Evolutionary conservation across 1,284 basidiomycete genomes (phyloP).

Genomic region (Ustilago lituana): DNA sequence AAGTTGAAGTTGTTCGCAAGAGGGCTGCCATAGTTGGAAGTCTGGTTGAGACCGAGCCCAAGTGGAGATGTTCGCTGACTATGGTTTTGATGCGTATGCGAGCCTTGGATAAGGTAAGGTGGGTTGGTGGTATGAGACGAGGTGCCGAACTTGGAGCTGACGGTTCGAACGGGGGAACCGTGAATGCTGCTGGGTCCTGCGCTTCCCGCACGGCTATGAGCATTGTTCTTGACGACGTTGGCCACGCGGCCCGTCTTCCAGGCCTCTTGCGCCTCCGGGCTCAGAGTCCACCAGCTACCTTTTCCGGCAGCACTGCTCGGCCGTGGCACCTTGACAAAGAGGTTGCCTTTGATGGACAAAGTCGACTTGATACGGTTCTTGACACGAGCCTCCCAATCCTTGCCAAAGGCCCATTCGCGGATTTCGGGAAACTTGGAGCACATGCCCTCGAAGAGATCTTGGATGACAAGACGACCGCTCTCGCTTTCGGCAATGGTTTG

Average conservation of each 20-base stretch:
- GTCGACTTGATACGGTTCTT: constrained; percentile 67
- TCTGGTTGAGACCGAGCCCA: constrained; percentile 34
- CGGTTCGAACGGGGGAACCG: constrained; percentile 46
- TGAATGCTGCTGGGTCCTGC: constrained; percentile 55
- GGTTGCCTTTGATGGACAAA: constrained; percentile 64
- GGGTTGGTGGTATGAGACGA: constrained; percentile 39
- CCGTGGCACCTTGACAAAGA: constrained; percentile 64
- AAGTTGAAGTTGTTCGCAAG: constrained; percentile 49
- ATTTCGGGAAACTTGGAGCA: constrained; percentile 63
- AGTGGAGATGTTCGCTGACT: constrained; percentile 50
- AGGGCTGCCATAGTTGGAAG: constrained; percentile 27
- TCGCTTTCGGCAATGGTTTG: constrained; percentile 62
- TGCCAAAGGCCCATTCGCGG: constrained; percentile 64
- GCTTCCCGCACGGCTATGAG: constrained; percentile 47
- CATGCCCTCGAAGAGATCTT: constrained; percentile 65
- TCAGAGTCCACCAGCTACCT: constrained; percentile 66
- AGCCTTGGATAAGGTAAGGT: constrained; percentile 45
- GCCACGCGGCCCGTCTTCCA: constrained; percentile 61
- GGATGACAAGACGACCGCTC: constrained; percentile 61
- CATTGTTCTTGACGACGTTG: constrained; percentile 57
- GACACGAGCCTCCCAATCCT: constrained; percentile 65
- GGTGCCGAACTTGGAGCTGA: constrained; percentile 48
- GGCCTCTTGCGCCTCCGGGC: constrained; percentile 60
- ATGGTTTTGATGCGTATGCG: constrained; percentile 43
- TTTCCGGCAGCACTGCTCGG: constrained; percentile 61